Percentiles rank a stretch among this genome's conserved stretches.
Conservation (phyloP, 192 early-diverging fungal genomes). For the Lobosporangium transversale region DNA sequence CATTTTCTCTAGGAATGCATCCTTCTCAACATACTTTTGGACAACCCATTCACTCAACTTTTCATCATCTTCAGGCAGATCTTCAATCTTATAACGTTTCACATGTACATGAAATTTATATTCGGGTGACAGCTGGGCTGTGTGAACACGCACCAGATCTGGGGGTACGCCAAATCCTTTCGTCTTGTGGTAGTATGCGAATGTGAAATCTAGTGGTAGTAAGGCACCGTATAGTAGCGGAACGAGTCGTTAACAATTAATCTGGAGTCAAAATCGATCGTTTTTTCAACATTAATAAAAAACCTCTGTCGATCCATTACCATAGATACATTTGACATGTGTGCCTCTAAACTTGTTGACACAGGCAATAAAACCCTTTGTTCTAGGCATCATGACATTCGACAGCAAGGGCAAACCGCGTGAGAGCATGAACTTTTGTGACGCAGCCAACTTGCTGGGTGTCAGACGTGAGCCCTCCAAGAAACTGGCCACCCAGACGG, state of each 20-base stretch:
- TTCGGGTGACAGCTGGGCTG: conserved; percentile 55
- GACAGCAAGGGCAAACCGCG: conserved; percentile 57
- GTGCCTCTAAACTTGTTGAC: conserved; percentile 61
- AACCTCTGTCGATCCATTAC: too few species aligned
- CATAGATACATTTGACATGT: conserved; percentile 68
- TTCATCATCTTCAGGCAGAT: conserved; percentile 78
- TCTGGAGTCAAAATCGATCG: too few species aligned
- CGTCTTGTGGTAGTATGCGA: conserved; percentile 59
- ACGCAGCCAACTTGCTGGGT: conserved; percentile 57
- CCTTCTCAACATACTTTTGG: conserved; percentile 85
- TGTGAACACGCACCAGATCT: conserved; percentile 62
- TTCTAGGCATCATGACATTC: conserved; percentile 63
- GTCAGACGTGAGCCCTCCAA: conserved; percentile 66
- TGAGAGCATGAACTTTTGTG: conserved; percentile 59
- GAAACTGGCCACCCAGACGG: conserved; percentile 65
- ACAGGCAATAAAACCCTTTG: conserved; percentile 66
- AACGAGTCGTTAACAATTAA: too few species aligned
- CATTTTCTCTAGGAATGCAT: conserved; percentile 77
- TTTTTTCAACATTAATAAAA: too few species aligned
- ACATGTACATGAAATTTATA: conserved; percentile 88
- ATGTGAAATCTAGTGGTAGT: conserved; percentile 56
- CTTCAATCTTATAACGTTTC: conserved; percentile 68
- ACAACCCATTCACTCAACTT: conserved; percentile 80
- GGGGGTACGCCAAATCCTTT: conserved; percentile 60
- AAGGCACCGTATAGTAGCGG: background rate